These are phyloP conservation scores for Teratosphaeria destructans DNA, from an alignment of 2,329 filamentous ascomycete species.

Conservation along the genomic window DNA sequence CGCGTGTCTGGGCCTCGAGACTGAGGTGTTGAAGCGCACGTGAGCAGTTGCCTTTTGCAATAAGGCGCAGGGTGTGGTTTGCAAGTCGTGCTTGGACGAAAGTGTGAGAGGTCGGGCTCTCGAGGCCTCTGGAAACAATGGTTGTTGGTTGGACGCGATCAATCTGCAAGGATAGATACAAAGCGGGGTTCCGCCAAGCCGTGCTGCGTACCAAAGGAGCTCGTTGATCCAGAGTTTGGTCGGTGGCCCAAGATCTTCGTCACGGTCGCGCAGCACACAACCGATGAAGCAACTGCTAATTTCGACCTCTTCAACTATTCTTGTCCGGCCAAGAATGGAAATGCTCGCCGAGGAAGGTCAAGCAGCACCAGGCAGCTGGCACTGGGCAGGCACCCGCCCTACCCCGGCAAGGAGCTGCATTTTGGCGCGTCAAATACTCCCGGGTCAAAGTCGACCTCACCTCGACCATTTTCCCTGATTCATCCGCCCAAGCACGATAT, in stretches of 20 bases:
- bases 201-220: not conserved
- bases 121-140: not conserved
- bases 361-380: not conserved
- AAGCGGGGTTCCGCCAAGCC: not conserved
- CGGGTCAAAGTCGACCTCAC: not conserved
- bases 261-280: not conserved
- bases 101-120: not conserved
- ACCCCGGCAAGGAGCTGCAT: not conserved
- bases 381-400: not conserved
- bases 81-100: not conserved
- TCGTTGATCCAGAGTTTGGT: not conserved
- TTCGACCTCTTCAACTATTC: not conserved
- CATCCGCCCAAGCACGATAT: not conserved
- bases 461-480: not conserved
- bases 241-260: not conserved
- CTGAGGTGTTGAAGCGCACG: not conserved
- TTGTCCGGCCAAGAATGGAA: not conserved
- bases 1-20: not conserved
- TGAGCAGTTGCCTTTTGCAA: not conserved
- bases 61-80: not conserved
- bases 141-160: not conserved
- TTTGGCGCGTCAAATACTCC: not conserved
- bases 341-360: not conserved
- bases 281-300: not conserved
- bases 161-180: not conserved